These are phyloP conservation scores for Deuterostichococcus epilithicus DNA, from an alignment of 139 green algal species.

Conservation along the genomic window DNA sequence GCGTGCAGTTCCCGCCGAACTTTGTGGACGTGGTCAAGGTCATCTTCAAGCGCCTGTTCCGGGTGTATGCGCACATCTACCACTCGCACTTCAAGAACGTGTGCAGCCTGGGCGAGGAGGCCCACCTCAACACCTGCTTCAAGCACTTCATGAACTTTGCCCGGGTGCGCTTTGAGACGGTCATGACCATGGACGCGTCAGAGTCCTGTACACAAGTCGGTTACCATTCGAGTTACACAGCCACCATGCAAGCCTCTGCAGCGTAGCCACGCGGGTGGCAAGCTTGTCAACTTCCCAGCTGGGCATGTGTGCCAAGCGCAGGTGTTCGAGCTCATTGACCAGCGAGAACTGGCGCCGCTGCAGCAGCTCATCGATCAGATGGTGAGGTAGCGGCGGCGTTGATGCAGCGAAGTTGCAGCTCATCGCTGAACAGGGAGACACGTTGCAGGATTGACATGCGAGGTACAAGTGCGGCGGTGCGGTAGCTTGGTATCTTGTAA, in stretches of 20 bases:
- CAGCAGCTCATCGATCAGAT: slow-evolving; percentile 92
- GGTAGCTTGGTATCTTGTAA: too few relatives aligned
- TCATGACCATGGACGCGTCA: too few relatives aligned
- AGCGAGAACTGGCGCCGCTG: slow-evolving; percentile 89
- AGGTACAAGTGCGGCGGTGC: too few relatives aligned
- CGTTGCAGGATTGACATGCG: too few relatives aligned
- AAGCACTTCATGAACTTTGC: slow-evolving; percentile 98
- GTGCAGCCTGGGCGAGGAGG: slow-evolving; percentile 72
- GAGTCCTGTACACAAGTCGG: too few relatives aligned
- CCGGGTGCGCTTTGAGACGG: slow-evolving; percentile 28
- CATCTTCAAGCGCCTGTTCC: slow-evolving; percentile 98
- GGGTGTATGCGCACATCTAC: slow-evolving; percentile 99
- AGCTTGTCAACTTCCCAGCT: too few relatives aligned
- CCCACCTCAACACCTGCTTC: slow-evolving; percentile 99
- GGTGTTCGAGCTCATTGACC: slow-evolving; percentile 77
- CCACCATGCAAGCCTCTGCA: too few relatives aligned
- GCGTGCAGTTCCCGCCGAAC: slow-evolving; percentile 78
- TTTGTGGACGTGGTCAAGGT: slow-evolving; percentile 84
- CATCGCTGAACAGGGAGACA: too few relatives aligned
- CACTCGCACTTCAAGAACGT: slow-evolving; percentile 93
- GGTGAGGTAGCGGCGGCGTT: slow-evolving; percentile 11
- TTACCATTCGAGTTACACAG: too few relatives aligned
- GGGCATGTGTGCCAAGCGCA: slow-evolving; percentile 7
- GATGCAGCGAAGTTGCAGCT: too few relatives aligned
- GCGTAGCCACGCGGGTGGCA: too few relatives aligned